Conservation (phyloP, 116 monocot genomes). For the Cymodocea nodosa region DNA sequence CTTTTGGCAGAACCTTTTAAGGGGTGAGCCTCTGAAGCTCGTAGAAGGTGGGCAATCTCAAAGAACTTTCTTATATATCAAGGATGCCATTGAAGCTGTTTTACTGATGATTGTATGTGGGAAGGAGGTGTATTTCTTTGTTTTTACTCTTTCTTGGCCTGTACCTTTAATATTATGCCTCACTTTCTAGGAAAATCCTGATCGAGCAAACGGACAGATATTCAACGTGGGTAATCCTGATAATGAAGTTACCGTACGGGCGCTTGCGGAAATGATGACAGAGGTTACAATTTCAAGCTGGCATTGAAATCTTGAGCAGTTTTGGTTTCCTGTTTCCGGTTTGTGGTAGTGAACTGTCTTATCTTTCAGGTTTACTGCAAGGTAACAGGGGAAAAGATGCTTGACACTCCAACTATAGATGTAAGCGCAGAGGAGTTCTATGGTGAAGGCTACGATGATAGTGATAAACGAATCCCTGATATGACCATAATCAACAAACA, state of each 20-base stretch:
- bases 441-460: conserved; percentile 92
- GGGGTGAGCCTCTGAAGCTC: conserved; percentile 72
- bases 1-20: conserved; percentile 21
- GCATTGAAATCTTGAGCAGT: no score
- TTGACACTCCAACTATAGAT: conserved; percentile 22
- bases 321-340: no score
- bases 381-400: no score
- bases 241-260: conserved; percentile 83
- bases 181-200: conserved; percentile 60
- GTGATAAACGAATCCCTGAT: conserved; percentile 83
- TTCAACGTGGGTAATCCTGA: conserved; percentile 93
- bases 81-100: conserved; percentile 34
- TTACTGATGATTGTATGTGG: no score
- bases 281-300: conserved; percentile 2
- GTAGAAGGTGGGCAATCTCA: conserved; percentile 90
- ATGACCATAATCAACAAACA: conserved; percentile 91
- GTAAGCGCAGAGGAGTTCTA: conserved; percentile 81
- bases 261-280: conserved; percentile 87
- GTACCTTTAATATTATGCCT: conserved; percentile 26
- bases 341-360: no score
- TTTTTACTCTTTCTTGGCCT: conserved; percentile 10
- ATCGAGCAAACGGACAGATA: conserved; percentile 70
- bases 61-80: conserved; percentile 59
- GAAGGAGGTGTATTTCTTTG: no score
- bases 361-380: no score